A percentile compares a stretch with the other conserved stretches of the same genome.
Evolutionary conservation across 73 alveolate genomes (phyloP).

Genomic region (Paraurostyla sp.): DNA sequence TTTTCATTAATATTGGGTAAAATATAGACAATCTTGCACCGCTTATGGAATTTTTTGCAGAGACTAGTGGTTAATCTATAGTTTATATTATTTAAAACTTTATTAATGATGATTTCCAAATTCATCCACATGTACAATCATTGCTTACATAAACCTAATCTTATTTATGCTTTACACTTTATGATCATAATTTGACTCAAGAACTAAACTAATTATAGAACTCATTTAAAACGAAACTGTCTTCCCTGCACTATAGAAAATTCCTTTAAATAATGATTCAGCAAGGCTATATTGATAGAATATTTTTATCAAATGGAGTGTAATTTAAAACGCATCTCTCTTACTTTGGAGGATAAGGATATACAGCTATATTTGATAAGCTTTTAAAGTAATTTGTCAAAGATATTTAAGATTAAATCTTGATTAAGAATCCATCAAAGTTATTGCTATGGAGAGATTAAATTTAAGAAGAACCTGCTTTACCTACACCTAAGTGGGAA

Average conservation of each 20-base stretch:
- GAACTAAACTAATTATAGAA: neutral
- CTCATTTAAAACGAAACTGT: neutral
- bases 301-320: constrained; percentile 32
- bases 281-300: neutral
- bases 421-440: constrained; percentile 10
- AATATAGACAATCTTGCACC: neutral
- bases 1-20: constrained; percentile 13
- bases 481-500: constrained; percentile 56
- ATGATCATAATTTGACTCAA: neutral
- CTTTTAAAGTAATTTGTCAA: neutral
- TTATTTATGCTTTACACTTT: neutral
- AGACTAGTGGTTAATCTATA: neutral
- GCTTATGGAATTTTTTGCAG: neutral
- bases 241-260: neutral
- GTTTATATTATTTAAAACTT: neutral
- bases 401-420: neutral
- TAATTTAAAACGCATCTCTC: constrained; percentile 34
- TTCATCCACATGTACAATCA: neutral
- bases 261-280: neutral
- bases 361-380: constrained; percentile 12
- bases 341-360: constrained; percentile 51
- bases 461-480: neutral
- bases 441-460: constrained; percentile 37
- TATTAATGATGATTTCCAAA: neutral
- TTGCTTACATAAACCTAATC: neutral